A percentile compares a stretch with the other conserved stretches of the same genome.
Evolutionary conservation across 306 rosid species (phyloP).

Genomic region (Oxytropis ochrocephala): DNA sequence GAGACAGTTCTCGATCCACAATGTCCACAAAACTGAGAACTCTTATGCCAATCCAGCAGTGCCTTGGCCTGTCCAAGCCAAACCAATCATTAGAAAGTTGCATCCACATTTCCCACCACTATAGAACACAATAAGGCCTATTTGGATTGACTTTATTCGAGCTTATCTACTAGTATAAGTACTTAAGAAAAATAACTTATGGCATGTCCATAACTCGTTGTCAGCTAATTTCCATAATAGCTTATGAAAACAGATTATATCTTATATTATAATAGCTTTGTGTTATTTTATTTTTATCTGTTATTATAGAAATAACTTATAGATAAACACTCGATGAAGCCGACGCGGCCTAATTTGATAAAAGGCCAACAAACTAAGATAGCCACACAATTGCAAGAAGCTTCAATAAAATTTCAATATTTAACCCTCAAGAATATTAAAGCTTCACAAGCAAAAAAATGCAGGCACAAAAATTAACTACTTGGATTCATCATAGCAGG

Average conservation of each 20-base stretch:
- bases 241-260: no score
- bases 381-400: neutral
- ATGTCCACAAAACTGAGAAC: constrained; percentile 72
- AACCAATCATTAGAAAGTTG: constrained; percentile 11
- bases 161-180: no score
- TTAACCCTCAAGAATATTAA: neutral
- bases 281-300: no score
- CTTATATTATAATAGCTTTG: no score
- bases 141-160: no score
- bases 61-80: constrained; percentile 70
- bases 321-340: no score
- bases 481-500: neutral
- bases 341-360: no score
- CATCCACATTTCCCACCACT: neutral
- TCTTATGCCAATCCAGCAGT: constrained; percentile 76
- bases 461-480: neutral
- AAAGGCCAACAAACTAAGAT: neutral
- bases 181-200: no score
- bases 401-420: neutral
- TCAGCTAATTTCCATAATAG: no score
- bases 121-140: no score
- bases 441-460: neutral
- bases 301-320: no score
- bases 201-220: no score
- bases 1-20: constrained; percentile 75